Percentiles rank a stretch among this genome's conserved stretches.
Conservation (phyloP, 139 green algal species). For the Coelastrella sp. region DNA sequence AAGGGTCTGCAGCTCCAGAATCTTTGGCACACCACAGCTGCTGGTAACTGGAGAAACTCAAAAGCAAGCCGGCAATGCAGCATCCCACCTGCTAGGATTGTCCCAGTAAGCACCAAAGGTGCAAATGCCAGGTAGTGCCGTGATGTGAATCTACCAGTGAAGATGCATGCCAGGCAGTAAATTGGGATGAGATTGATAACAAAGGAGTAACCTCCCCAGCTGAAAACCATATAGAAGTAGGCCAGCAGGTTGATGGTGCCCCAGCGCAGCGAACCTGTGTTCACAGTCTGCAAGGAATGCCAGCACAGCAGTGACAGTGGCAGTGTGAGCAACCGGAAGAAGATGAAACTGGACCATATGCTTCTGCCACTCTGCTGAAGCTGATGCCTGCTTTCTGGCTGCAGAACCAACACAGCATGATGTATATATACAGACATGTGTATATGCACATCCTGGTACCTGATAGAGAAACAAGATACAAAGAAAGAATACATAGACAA, state of each 20-base stretch:
- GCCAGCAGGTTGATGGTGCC: conserved; percentile 70
- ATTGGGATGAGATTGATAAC: conserved; percentile 98
- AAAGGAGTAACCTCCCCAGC: conserved; percentile 98
- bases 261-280: conserved; percentile 89
- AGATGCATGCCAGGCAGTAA: conserved; percentile 89
- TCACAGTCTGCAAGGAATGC: conserved; percentile 79
- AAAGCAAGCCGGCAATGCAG: background rate
- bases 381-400: background rate
- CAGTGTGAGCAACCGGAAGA: background rate
- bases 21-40: no score
- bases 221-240: conserved; percentile 94
- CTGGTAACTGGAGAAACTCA: no score
- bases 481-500: background rate
- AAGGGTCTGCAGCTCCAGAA: no score
- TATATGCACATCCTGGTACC: no score
- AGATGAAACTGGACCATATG: no score
- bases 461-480: background rate
- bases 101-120: conserved; percentile 85
- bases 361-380: background rate
- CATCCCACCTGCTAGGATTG: conserved; percentile 70
- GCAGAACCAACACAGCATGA: no score
- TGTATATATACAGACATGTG: no score
- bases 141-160: conserved; percentile 64
- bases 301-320: background rate
- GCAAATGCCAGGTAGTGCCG: conserved; percentile 90